Conservation (phyloP, 2,329 filamentous ascomycete species). For the Fonsecaea erecta region DNA sequence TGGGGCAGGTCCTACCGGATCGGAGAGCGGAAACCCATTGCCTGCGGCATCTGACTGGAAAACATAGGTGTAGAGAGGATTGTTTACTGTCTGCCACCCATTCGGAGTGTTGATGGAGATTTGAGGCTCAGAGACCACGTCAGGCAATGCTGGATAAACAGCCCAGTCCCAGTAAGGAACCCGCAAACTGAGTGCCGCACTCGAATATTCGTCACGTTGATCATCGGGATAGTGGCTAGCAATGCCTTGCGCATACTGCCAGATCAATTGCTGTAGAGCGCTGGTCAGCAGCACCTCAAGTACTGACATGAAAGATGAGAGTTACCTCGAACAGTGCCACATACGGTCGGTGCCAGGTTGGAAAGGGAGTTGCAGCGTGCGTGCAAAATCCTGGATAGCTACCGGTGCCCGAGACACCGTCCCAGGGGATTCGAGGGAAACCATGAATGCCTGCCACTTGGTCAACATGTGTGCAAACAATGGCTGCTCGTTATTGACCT, state of each 20-base stretch:
- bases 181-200: slow-evolving; percentile 49
- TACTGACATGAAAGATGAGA: slow-evolving; percentile 14
- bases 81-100: slow-evolving; percentile 47
- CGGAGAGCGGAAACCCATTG: slow-evolving; percentile 36
- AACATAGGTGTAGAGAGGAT: slow-evolving; percentile 54
- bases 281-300: neutral
- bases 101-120: slow-evolving; percentile 51
- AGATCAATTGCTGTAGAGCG: slow-evolving; percentile 45
- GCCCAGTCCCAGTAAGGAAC: slow-evolving; percentile 59
- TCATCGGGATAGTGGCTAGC: slow-evolving; percentile 50
- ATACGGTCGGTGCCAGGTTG: slow-evolving; percentile 84
- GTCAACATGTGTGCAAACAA: slow-evolving; percentile 17
- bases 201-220: slow-evolving; percentile 54
- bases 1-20: slow-evolving; percentile 21
- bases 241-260: slow-evolving; percentile 46
- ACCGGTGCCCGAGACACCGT: slow-evolving; percentile 52
- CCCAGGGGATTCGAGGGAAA: slow-evolving; percentile 67
- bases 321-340: slow-evolving; percentile 64
- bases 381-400: slow-evolving; percentile 71
- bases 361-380: slow-evolving; percentile 76
- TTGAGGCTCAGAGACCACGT: slow-evolving; percentile 45
- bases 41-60: slow-evolving; percentile 33
- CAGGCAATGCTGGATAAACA: slow-evolving; percentile 42
- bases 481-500: slow-evolving; percentile 55
- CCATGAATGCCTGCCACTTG: slow-evolving; percentile 78